phyloP scores from a whole-genome alignment of 805 yeast species.

The Monosporozyma aerobia region DNA sequence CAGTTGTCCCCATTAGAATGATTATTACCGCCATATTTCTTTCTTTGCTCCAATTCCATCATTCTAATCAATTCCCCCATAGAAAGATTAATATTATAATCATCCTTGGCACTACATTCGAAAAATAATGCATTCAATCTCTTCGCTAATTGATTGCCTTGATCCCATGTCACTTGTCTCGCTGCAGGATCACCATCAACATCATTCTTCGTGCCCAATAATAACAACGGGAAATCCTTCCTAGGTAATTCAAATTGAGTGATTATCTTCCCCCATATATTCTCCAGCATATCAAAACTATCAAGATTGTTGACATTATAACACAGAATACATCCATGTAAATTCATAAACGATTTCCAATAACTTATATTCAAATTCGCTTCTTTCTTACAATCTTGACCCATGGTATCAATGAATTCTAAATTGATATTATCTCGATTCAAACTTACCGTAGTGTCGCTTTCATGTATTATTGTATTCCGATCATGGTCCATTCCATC shows the following conservation, averaged over 20 bases:
- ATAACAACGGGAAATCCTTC: slow-evolving; percentile 63
- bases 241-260: slow-evolving; percentile 37
- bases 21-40: not conserved
- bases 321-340: slow-evolving; percentile 74
- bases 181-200: not conserved
- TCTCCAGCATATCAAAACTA: slow-evolving; percentile 66
- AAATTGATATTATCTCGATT: slow-evolving; percentile 26
- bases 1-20: slow-evolving; percentile 11
- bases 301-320: slow-evolving; percentile 73
- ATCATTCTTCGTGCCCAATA: slow-evolving; percentile 35
- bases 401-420: slow-evolving; percentile 87
- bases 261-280: slow-evolving; percentile 75
- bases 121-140: slow-evolving; percentile 16
- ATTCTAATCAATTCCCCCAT: slow-evolving; percentile 10
- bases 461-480: not conserved
- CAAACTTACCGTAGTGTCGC: not conserved
- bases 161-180: not conserved
- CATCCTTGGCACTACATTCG: slow-evolving; percentile 23
- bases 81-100: slow-evolving; percentile 19
- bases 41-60: slow-evolving; percentile 3
- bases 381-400: slow-evolving; percentile 67
- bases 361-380: slow-evolving; percentile 55
- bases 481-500: not conserved
- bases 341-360: slow-evolving; percentile 58
- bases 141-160: slow-evolving; percentile 1